Percentiles rank a stretch among this genome's conserved stretches.
phyloP scores from a whole-genome alignment of 805 yeast species.

The Candida arabinofermentans region DNA sequence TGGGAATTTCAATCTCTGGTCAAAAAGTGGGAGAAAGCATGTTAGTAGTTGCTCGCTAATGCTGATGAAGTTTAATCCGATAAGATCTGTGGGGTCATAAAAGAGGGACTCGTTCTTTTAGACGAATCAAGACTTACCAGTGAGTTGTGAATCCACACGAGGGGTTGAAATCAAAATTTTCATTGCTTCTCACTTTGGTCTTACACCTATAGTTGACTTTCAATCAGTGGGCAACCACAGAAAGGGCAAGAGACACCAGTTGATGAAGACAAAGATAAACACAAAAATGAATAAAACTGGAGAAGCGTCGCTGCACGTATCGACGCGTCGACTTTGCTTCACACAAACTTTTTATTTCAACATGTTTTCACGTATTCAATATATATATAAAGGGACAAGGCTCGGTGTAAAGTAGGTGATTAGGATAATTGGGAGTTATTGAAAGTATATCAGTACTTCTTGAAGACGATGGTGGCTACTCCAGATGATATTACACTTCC shows the following conservation, averaged over 20 bases:
- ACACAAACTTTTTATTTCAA: background rate
- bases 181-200: no score
- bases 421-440: no score
- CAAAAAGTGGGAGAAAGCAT: background rate
- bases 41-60: background rate
- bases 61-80: constrained; percentile 10
- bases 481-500: constrained; percentile 49
- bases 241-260: no score
- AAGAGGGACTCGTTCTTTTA: background rate
- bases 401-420: no score
- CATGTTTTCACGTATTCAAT: background rate
- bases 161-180: constrained; percentile 20
- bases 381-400: no score
- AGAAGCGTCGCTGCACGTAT: background rate
- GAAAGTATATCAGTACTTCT: no score
- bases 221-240: constrained; percentile 2
- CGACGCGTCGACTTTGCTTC: constrained; percentile 2
- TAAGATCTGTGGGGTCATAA: constrained; percentile 6
- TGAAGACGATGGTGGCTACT: background rate
- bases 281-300: no score
- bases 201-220: no score
- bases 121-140: constrained; percentile 13
- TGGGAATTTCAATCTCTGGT: constrained; percentile 9
- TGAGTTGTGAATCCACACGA: constrained; percentile 15
- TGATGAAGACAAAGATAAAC: no score